Base-by-base conservation (phyloP, 805 yeast species). In the Ogataea siamensis region DNA sequence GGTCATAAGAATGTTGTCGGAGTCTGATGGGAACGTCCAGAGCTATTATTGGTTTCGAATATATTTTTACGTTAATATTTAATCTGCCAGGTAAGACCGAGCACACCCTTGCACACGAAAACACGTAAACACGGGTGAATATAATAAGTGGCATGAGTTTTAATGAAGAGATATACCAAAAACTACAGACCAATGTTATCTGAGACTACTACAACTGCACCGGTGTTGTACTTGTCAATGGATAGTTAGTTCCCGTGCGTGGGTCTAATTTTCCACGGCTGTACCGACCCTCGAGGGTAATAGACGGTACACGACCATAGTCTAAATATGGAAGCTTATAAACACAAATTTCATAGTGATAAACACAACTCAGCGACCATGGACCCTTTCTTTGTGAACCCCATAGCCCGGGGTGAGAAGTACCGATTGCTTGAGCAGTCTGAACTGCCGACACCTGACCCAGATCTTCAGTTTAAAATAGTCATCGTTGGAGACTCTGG, bases 401-500 rank as follows among this genome's bases (percentile, higher is more conserved):
- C 44, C 23, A 25, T 42, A 16, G 60, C 51, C 2, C 39, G 36
- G 25, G 63, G 63, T 1, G 36, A 53, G 2, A 36, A 35, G n/a
- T 57, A 39, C 34, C 32, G 47, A n/a, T 41, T 58, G 11, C 35
- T 58, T 5, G 53, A 50, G 22, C 47, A 49, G 28, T 34, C 43
- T 5, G 45, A 46, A 5, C 34, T 46, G 4, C 95, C 45, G 1
- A 39, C 46, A 11, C 51, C 57, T 2, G 45, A 52, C 20, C 52
- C 57, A 13, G 39, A 41, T 27, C 31, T 49, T 4, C 62, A 57
- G 31, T 52, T 60, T 42, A 64, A 64, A 34, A 49, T 63, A 68
- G 98, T 93, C 45, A 96, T 91, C 46, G 97, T 93, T 34, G 99
- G 99, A 48, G 99, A 93, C 68, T 97, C 98, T 76, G 98, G 98